Evolutionary conservation across 305 asterid genomes (phyloP), one percentile per base, ranked within the genome.

Genomic region (Ilex paraguariensis): DNA sequence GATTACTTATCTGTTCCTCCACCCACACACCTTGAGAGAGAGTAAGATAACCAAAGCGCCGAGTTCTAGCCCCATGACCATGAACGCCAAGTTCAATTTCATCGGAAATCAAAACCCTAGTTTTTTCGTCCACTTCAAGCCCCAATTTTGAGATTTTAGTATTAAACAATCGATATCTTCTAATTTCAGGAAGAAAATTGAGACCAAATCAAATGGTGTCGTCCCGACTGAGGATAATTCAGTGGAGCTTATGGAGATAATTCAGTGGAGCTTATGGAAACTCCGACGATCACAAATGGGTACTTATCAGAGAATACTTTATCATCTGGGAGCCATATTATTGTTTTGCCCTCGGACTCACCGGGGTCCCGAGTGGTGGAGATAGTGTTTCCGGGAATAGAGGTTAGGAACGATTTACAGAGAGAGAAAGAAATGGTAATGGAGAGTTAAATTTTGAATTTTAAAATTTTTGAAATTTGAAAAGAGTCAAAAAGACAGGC

Each of bases 71-170:
- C 88, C 97, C 0, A 48, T 92, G 12, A 87, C 88, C 32, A 92
- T 92, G 98, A 87, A 91, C 74, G 97, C 96, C 3, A 95, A 89
- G 59, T 85, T 89, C 61, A 87, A 85, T 63, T 61, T 84, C 6
- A 63, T 85, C 40, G 88, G 84, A 10, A 70, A 33, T 57, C 93
- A 85, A 54, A 87, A 84, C 73, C 98, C 98, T 13, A 82, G 85
- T 15, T 92, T 92, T 39, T 89, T 80, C 76, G 77, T 92, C 77
- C 93, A 82, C 56, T 92, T 92, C 80, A 87, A 81, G 67, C 98
- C 98, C 49, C 70, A 78, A 8, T 73, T 92, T 48, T 97, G 98
- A 40, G 95, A 89, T 71, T 92, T 92, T 65, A 68, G 83, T 9
- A 57, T 84, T 3, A 87, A 84, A 49, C 89, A 87, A 32, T 79